These are phyloP conservation scores for Eudorina sp. DNA, from an alignment of 139 green algal species.

Conservation along the genomic window DNA sequence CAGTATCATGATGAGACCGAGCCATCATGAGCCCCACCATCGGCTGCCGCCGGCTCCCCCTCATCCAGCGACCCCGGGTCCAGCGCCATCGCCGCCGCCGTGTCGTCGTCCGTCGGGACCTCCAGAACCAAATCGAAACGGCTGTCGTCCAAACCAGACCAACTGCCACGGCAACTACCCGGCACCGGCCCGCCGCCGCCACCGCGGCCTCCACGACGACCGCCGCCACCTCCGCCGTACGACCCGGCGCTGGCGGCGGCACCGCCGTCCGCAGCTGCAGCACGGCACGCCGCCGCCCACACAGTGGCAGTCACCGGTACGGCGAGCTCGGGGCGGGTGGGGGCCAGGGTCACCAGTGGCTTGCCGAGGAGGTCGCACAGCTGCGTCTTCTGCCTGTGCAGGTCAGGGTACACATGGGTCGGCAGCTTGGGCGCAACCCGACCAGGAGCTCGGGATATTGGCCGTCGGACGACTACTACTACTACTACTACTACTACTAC, in stretches of 20 bases:
- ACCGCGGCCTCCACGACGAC: not conserved
- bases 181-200: not conserved
- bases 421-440: no score
- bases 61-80: not conserved
- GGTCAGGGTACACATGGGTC: no score
- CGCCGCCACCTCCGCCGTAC: not conserved
- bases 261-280: not conserved
- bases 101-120: not conserved
- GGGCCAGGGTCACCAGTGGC: not conserved
- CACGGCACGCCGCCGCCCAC: constrained; percentile 18
- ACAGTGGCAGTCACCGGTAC: constrained; percentile 34
- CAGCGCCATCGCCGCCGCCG: not conserved
- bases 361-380: constrained; percentile 26
- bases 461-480: no score
- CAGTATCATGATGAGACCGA: no score
- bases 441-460: no score
- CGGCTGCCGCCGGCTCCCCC: not conserved
- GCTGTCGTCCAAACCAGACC: constrained; percentile 12
- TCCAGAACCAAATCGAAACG: constrained; percentile 22
- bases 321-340: constrained; percentile 25
- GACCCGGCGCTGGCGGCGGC: not conserved
- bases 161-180: not conserved
- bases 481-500: no score
- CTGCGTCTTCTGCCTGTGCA: constrained; percentile 3
- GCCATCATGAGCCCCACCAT: not conserved